Evolutionary conservation across 306 rosid species (phyloP).

Genomic region (Hippophae gyantsensis): DNA sequence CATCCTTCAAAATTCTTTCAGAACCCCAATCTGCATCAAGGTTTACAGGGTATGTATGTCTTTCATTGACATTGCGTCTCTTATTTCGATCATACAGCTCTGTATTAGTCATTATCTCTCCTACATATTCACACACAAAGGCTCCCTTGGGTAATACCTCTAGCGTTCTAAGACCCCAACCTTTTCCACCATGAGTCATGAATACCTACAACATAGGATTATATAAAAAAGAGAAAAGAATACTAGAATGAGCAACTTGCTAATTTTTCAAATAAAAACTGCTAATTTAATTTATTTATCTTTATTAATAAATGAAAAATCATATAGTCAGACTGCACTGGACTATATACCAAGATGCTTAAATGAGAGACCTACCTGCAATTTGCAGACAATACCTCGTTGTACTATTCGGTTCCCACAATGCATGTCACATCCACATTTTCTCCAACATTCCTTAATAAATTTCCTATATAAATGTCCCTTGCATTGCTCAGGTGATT

Average conservation of each 20-base stretch:
- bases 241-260: background rate
- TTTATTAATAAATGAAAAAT: background rate
- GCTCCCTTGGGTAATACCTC: slow-evolving; percentile 66
- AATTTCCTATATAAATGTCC: slow-evolving; percentile 72
- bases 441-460: slow-evolving; percentile 94
- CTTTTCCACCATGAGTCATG: slow-evolving; percentile 58
- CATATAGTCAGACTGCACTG: slow-evolving; percentile 1
- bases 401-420: slow-evolving; percentile 94
- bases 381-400: slow-evolving; percentile 63
- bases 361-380: slow-evolving; percentile 55
- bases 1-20: slow-evolving; percentile 58
- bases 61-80: slow-evolving; percentile 33
- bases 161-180: slow-evolving; percentile 81
- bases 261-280: background rate
- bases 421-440: slow-evolving; percentile 79
- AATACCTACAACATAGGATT: slow-evolving; percentile 46
- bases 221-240: background rate
- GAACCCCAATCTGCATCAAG: slow-evolving; percentile 97
- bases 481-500: slow-evolving; percentile 49
- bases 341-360: slow-evolving; percentile 5
- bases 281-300: background rate
- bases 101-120: slow-evolving; percentile 74
- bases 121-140: slow-evolving; percentile 79
- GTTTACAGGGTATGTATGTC: slow-evolving; percentile 83
- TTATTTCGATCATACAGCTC: slow-evolving; percentile 60